Percentiles rank a stretch among this genome's conserved stretches.
phyloP scores from a whole-genome alignment of 257 asterid species.

The Penstemon newberryi region DNA sequence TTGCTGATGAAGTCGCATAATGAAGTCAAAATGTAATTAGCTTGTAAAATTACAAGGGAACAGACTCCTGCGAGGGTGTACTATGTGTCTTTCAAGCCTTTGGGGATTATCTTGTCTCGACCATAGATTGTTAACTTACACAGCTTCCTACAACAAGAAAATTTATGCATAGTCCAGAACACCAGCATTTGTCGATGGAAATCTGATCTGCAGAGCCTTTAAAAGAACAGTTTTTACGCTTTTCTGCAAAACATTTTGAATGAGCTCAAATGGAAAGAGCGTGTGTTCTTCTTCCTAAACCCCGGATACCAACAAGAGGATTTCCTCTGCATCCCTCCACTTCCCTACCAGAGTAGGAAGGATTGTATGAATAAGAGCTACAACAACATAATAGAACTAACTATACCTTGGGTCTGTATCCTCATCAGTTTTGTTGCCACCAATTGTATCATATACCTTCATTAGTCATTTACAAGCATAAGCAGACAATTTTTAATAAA shows the following conservation, averaged over 20 bases:
- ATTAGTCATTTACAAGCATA: conserved; percentile 33
- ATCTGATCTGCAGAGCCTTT: too few species aligned
- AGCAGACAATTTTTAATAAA: conserved; percentile 24
- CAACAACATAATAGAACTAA: conserved; percentile 22
- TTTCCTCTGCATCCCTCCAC: conserved; percentile 11
- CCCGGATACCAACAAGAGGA: conserved; percentile 14
- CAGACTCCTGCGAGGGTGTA: too few species aligned
- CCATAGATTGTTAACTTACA: too few species aligned
- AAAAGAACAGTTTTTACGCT: neutral
- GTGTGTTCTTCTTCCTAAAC: conserved; percentile 1
- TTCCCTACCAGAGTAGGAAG: conserved; percentile 17
- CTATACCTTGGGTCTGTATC: conserved; percentile 66
- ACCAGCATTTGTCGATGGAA: too few species aligned
- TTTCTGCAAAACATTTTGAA: neutral
- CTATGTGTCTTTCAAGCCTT: too few species aligned
- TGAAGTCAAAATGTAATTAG: too few species aligned
- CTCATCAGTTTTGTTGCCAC: conserved; percentile 79
- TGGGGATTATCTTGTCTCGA: too few species aligned
- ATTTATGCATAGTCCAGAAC: too few species aligned
- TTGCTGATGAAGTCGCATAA: too few species aligned
- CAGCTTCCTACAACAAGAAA: too few species aligned
- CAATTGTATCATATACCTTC: conserved; percentile 93
- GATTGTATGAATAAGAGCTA: conserved; percentile 21
- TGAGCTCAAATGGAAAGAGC: neutral
- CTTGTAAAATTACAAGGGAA: too few species aligned